These are phyloP conservation scores for Microbotryum silenes-acaulis DNA, from an alignment of 1,284 basidiomycete genomes.

Conservation along the genomic window DNA sequence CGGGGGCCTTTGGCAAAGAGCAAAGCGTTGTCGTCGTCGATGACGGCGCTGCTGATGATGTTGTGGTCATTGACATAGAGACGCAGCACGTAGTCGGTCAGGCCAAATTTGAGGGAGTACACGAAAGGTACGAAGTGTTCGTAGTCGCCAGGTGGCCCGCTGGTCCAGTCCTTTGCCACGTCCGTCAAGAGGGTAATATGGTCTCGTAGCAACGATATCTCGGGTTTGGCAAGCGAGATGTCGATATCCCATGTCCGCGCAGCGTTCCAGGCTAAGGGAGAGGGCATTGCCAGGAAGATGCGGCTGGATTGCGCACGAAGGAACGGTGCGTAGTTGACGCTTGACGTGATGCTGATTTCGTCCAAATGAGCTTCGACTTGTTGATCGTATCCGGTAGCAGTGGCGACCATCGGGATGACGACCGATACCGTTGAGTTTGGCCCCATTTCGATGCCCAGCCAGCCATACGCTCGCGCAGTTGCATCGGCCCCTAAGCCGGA, in stretches of 20 bases:
- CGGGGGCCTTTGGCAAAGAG: slow-evolving; percentile 57
- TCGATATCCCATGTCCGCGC: slow-evolving; percentile 68
- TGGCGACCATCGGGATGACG: slow-evolving; percentile 68
- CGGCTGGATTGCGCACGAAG: slow-evolving; percentile 63
- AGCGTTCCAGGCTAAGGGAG: slow-evolving; percentile 46
- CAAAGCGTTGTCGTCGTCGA: slow-evolving; percentile 72
- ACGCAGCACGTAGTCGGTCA: slow-evolving; percentile 68
- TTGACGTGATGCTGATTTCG: slow-evolving; percentile 65
- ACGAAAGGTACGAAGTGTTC: slow-evolving; percentile 72
- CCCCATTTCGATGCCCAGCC: slow-evolving; percentile 64
- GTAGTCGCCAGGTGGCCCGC: slow-evolving; percentile 67
- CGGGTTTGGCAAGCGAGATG: slow-evolving; percentile 60
- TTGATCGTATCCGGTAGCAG: slow-evolving; percentile 64
- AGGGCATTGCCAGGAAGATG: slow-evolving; percentile 41
- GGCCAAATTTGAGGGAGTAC: slow-evolving; percentile 61
- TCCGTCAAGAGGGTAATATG: slow-evolving; percentile 88
- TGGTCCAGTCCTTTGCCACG: slow-evolving; percentile 77
- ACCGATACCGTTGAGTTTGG: slow-evolving; percentile 76
- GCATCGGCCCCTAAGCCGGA: slow-evolving; percentile 29
- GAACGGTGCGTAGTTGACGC: slow-evolving; percentile 74
- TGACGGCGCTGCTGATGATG: slow-evolving; percentile 77
- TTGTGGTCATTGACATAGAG: slow-evolving; percentile 91
- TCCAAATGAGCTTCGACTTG: slow-evolving; percentile 74
- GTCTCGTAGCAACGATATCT: slow-evolving; percentile 71
- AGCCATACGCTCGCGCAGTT: slow-evolving; percentile 56